phyloP scores from a whole-genome alignment of 2,329 filamentous ascomycete genomes.

The Scedosporium minutisporum region DNA sequence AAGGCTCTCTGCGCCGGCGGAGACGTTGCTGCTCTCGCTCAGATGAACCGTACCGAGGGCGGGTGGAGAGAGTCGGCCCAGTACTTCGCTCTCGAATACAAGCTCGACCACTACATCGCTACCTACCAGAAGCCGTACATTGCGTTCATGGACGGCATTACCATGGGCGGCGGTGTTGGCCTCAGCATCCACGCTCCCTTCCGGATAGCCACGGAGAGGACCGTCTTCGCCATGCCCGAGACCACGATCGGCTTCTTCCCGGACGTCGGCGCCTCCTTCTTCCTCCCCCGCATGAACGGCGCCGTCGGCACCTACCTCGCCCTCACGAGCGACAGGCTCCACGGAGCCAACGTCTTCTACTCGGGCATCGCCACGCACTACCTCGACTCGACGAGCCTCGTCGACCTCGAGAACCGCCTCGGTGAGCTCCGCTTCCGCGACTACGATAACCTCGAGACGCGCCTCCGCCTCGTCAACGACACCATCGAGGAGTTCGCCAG shows the following conservation, averaged over 20 bases:
- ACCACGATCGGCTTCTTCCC: constrained; percentile 98
- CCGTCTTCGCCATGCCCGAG: constrained; percentile 96
- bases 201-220: constrained; percentile 91
- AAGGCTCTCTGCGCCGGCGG: constrained; percentile 89
- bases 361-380: constrained; percentile 92
- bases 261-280: constrained; percentile 93
- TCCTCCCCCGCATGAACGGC: constrained; percentile 83
- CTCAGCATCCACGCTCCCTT: constrained; percentile 92
- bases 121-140: constrained; percentile 91
- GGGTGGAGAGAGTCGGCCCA: constrained; percentile 68
- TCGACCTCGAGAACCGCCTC: constrained; percentile 71
- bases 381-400: constrained; percentile 79
- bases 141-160: constrained; percentile 94
- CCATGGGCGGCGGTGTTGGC: constrained; percentile 95
- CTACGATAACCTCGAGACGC: constrained; percentile 50
- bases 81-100: constrained; percentile 93
- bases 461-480: constrained; percentile 65
- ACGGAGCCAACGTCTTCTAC: constrained; percentile 80
- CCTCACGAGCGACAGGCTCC: constrained; percentile 75
- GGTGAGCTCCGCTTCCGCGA: constrained; percentile 86
- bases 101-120: constrained; percentile 88
- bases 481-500: constrained; percentile 90
- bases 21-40: constrained; percentile 72
- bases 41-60: constrained; percentile 58
- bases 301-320: constrained; percentile 84